phyloP scores from a whole-genome alignment of 441 rosid species.

The Isatis lusitanica region DNA sequence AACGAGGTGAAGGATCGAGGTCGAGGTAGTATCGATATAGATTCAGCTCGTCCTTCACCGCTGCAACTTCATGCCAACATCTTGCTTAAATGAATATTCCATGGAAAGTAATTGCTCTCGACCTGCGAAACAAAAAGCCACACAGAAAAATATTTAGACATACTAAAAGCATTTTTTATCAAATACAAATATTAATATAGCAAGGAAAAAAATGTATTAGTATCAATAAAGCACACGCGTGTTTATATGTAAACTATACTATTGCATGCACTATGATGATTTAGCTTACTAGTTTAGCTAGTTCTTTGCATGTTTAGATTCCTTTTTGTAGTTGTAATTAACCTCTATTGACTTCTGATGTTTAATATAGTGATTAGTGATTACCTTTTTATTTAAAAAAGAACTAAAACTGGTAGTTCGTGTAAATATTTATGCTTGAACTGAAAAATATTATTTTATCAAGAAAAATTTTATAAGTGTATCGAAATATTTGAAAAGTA shows the following conservation, averaged over 20 bases:
- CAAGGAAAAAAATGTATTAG: too few relatives aligned
- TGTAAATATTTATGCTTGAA: neutral
- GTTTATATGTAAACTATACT: neutral
- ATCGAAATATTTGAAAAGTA: neutral
- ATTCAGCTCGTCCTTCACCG: conserved; percentile 32
- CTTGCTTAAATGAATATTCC: conserved; percentile 44
- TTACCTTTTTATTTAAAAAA: neutral
- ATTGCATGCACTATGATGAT: neutral
- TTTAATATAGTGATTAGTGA: neutral
- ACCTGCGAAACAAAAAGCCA: conserved; percentile 4
- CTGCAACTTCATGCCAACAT: conserved; percentile 27
- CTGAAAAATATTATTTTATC: neutral
- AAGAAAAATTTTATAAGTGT: neutral
- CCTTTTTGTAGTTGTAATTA: neutral
- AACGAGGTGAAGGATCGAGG: conserved; percentile 38
- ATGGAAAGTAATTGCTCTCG: conserved; percentile 10
- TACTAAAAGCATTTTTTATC: neutral
- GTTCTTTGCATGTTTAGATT: neutral
- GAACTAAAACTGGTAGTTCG: neutral
- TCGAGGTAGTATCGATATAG: conserved; percentile 17
- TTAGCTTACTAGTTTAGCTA: neutral
- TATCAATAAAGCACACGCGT: neutral
- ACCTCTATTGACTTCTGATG: neutral
- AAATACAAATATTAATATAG: too few relatives aligned
- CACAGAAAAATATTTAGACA: neutral